A percentile compares a stretch with the other conserved stretches of the same genome.
These are phyloP conservation scores for Chalciporus piperatoides DNA, from an alignment of 1,284 basidiomycete genomes.

Conservation along the genomic window DNA sequence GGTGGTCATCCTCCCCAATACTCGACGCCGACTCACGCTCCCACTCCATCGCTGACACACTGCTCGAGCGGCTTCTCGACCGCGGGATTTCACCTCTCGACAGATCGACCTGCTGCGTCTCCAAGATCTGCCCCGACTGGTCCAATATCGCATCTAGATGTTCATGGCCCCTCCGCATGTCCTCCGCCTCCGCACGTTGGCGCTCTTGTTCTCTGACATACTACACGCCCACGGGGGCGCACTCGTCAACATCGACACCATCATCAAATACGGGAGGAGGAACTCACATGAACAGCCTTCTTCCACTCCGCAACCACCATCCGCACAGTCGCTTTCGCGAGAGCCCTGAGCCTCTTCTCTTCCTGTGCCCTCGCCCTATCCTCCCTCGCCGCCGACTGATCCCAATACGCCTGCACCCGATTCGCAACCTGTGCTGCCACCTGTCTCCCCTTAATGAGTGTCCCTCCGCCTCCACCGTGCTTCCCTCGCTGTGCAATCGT, in stretches of 20 bases:
- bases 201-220: slow-evolving; percentile 32
- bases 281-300: slow-evolving; percentile 80
- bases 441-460: slow-evolving; percentile 39
- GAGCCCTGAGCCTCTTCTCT: slow-evolving; percentile 61
- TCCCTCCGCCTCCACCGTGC: slow-evolving; percentile 36
- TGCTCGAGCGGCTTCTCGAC: slow-evolving; percentile 53
- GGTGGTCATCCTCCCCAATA: slow-evolving; percentile 25
- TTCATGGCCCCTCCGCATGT: slow-evolving; percentile 68
- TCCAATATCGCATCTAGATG: slow-evolving; percentile 90
- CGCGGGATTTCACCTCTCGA: slow-evolving; percentile 41
- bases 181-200: slow-evolving; percentile 45
- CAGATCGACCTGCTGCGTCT: slow-evolving; percentile 77
- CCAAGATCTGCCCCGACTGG: slow-evolving; percentile 84
- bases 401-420: slow-evolving; percentile 79
- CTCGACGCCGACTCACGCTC: slow-evolving; percentile 47
- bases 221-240: slow-evolving; percentile 5
- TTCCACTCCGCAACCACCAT: slow-evolving; percentile 85
- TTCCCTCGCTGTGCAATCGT: slow-evolving; percentile 37
- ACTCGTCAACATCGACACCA: slow-evolving; percentile 7
- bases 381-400: slow-evolving; percentile 59
- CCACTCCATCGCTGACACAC: slow-evolving; percentile 40
- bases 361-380: slow-evolving; percentile 62
- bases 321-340: slow-evolving; percentile 70
- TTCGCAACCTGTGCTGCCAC: slow-evolving; percentile 61
- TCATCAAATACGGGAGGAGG: background rate